Percentiles rank a stretch among this genome's conserved stretches.
These are phyloP conservation scores for Ajuga reptans DNA, from an alignment of 305 asterid genomes.

Conservation along the genomic window DNA sequence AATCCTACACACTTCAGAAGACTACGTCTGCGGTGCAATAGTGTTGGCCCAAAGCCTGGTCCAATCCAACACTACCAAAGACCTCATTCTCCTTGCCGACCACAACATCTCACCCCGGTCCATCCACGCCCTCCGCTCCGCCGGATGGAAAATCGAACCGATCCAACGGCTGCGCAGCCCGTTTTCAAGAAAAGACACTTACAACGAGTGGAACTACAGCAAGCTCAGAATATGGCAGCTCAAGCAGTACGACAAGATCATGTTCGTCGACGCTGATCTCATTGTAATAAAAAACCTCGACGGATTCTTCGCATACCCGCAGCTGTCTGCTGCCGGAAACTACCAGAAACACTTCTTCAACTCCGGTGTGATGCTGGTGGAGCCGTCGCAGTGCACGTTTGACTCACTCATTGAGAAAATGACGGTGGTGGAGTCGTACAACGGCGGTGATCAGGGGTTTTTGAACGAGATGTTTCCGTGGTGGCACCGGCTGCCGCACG, in stretches of 20 bases:
- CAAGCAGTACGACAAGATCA: constrained; percentile 45
- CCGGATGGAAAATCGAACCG: constrained; percentile 62
- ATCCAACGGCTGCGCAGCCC: constrained; percentile 60
- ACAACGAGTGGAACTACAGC: constrained; percentile 89
- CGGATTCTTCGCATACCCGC: constrained; percentile 50
- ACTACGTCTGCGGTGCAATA: constrained; percentile 74
- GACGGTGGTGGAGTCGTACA: constrained; percentile 48
- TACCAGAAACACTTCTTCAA: constrained; percentile 54
- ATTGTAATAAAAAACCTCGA: constrained; percentile 45
- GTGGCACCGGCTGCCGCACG: constrained; percentile 76
- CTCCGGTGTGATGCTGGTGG: constrained; percentile 72
- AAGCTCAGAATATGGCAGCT: constrained; percentile 79
- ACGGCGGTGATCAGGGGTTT: constrained; percentile 90
- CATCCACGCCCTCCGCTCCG: constrained; percentile 33
- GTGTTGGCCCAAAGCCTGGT: constrained; percentile 70
- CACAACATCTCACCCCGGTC: constrained; percentile 47
- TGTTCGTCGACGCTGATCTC: constrained; percentile 71
- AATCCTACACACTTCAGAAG: constrained; percentile 68
- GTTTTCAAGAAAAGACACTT: constrained; percentile 40
- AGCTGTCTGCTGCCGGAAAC: constrained; percentile 60
- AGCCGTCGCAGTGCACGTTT: constrained; percentile 65
- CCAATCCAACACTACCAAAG: constrained; percentile 58
- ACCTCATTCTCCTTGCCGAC: constrained; percentile 65
- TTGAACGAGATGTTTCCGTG: constrained; percentile 62
- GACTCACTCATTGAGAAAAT: constrained; percentile 38